A percentile compares a stretch with the other conserved stretches of the same genome.
These are phyloP conservation scores for Candida hispaniensis DNA, from an alignment of 805 yeast genomes.

Conservation along the genomic window DNA sequence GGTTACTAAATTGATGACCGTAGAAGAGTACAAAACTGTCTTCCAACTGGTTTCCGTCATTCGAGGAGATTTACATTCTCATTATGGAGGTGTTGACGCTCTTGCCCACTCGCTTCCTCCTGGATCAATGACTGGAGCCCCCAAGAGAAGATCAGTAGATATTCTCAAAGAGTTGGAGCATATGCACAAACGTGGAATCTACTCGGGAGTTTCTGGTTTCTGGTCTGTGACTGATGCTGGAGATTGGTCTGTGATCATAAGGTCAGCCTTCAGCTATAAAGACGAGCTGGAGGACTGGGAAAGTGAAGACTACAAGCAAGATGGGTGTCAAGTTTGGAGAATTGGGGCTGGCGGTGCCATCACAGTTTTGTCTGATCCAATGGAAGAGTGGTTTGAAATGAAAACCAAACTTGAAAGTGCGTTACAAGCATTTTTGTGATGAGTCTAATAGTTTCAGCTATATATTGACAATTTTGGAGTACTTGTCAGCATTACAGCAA, in stretches of 20 bases:
- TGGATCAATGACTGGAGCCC: conserved; percentile 99
- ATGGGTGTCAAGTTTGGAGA: conserved; percentile 42
- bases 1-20: conserved; percentile 73
- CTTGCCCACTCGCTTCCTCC: conserved; percentile 79
- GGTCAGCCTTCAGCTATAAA: conserved; percentile 64
- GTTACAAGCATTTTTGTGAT: conserved; percentile 47
- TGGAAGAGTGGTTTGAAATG: conserved; percentile 92
- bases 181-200: conserved; percentile 56
- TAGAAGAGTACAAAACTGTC: conserved; percentile 87
- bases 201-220: conserved; percentile 92
- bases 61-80: conserved; percentile 42
- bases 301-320: conserved; percentile 22
- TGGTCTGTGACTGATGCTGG: conserved; percentile 82
- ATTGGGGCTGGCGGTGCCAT: conserved; percentile 99
- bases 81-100: conserved; percentile 64
- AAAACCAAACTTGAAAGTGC: conserved; percentile 67
- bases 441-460: neutral
- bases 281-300: conserved; percentile 34
- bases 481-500: too few species aligned
- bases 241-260: conserved; percentile 93
- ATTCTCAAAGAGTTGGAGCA: conserved; percentile 52
- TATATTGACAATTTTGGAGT: too few species aligned
- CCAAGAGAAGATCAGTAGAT: conserved; percentile 86
- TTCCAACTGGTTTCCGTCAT: conserved; percentile 88
- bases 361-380: conserved; percentile 72